Conservation (phyloP, 192 early-diverging fungal species). For the Entomortierella lignicola region DNA sequence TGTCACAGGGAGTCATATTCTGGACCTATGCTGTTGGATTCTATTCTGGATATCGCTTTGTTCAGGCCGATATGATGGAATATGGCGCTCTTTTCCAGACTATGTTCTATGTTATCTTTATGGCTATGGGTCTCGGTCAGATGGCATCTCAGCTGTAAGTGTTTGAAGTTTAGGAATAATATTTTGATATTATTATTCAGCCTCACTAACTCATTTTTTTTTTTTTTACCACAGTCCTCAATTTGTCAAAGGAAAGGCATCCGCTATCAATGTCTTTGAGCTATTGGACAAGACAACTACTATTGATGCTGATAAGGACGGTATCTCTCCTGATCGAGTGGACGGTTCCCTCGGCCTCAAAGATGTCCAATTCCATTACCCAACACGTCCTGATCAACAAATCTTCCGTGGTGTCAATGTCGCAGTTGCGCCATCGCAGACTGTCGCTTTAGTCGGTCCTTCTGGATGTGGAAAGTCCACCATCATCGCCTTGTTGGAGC, state of each 20-base stretch:
- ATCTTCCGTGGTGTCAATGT: constrained; percentile 69
- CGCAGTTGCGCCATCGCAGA: constrained; percentile 66
- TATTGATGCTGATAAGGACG: constrained; percentile 70
- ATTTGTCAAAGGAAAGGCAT: constrained; percentile 72
- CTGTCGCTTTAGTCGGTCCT: constrained; percentile 85
- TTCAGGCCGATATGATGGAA: constrained; percentile 24
- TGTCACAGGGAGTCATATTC: constrained; percentile 66
- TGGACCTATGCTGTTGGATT: constrained; percentile 68
- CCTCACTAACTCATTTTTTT: too few relatives aligned
- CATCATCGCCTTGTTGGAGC: constrained; percentile 54
- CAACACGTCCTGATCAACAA: constrained; percentile 63
- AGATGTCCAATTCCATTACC: constrained; percentile 72
- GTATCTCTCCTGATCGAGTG: constrained; percentile 53
- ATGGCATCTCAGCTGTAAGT: constrained; percentile 59
- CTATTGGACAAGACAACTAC: constrained; percentile 76
- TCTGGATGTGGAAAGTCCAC: constrained; percentile 84
- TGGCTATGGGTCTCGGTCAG: constrained; percentile 72
- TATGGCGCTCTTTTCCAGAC: constrained; percentile 28
- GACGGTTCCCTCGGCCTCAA: constrained; percentile 64
- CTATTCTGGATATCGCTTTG: constrained; percentile 65
- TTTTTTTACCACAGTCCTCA: constrained; percentile 57
- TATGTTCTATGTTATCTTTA: constrained; percentile 74
- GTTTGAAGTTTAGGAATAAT: too few relatives aligned
- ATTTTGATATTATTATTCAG: too few relatives aligned
- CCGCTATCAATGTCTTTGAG: constrained; percentile 75